Evolutionary conservation across 139 green algal genomes (phyloP).

Genomic region (Asterochloris sp.): DNA sequence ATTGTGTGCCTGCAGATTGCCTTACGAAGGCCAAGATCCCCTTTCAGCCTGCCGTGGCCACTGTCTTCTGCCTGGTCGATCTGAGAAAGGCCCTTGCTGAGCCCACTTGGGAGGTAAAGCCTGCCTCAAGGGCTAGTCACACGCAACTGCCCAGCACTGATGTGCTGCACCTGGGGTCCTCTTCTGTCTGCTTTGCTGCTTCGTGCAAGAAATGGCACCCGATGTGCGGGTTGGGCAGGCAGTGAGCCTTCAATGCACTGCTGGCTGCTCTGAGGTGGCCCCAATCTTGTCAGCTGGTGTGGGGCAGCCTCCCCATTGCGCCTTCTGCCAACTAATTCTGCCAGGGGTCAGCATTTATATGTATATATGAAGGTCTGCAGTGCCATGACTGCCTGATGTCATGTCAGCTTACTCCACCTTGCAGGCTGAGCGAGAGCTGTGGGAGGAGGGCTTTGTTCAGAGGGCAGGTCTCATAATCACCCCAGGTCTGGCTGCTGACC

Average conservation of each 20-base stretch:
- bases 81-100: constrained; percentile 35
- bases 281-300: too few relatives aligned
- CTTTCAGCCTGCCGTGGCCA: constrained; percentile 39
- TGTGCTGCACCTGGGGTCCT: too few relatives aligned
- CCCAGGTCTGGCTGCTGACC: constrained; percentile 26
- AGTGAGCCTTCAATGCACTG: too few relatives aligned
- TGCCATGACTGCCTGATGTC: neutral
- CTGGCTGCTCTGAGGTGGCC: too few relatives aligned
- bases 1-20: constrained; percentile 29
- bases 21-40: constrained; percentile 49
- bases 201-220: too few relatives aligned
- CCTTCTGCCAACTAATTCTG: too few relatives aligned
- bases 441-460: constrained; percentile 40
- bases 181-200: too few relatives aligned
- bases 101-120: constrained; percentile 44
- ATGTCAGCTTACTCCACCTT: neutral
- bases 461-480: constrained; percentile 46
- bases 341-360: too few relatives aligned
- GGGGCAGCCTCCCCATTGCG: too few relatives aligned
- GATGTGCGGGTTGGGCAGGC: too few relatives aligned
- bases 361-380: too few relatives aligned
- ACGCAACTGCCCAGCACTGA: too few relatives aligned
- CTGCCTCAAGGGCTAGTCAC: neutral
- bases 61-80: constrained; percentile 80
- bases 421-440: constrained; percentile 52